Conservation (phyloP, 83 land plant genomes). For the Picea abies region DNA sequence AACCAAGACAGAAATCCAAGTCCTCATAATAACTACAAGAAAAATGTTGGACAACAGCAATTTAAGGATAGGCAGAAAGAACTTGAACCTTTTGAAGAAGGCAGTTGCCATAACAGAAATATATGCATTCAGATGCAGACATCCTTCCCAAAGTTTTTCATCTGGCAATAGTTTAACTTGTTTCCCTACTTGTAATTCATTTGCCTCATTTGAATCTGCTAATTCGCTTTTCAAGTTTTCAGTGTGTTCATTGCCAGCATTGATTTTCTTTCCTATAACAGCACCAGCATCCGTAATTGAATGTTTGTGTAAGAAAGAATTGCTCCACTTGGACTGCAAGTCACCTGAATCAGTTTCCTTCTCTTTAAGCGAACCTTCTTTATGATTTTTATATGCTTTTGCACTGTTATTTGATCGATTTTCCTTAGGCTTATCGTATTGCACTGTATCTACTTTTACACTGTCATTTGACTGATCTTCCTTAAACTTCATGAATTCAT, state of each 20-base stretch:
- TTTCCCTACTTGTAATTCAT: background rate
- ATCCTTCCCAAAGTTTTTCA: conserved; percentile 72
- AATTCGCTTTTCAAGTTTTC: background rate
- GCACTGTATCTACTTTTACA: background rate
- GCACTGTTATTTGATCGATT: background rate
- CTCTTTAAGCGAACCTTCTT: background rate
- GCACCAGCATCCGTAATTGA: background rate
- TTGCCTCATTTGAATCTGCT: background rate
- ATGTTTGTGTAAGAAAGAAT: background rate
- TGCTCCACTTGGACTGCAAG: background rate
- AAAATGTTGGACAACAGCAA: background rate
- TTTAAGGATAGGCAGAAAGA: conserved; percentile 6
- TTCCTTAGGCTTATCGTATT: background rate
- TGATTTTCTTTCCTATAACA: background rate
- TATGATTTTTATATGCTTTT: background rate
- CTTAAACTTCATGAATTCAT: conserved; percentile 76
- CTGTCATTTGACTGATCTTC: conserved; percentile 1
- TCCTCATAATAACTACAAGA: background rate
- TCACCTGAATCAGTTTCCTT: background rate
- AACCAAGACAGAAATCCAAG: background rate
- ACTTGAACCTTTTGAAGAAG: conserved; percentile 60
- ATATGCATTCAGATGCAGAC: conserved; percentile 63
- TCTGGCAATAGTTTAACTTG: conserved; percentile 10
- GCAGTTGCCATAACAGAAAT: conserved; percentile 41
- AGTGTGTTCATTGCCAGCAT: background rate